A percentile compares a stretch with the other conserved stretches of the same genome.
phyloP scores from a whole-genome alignment of 202 grass and related monocot genomes.

The Zoysia matrella region DNA sequence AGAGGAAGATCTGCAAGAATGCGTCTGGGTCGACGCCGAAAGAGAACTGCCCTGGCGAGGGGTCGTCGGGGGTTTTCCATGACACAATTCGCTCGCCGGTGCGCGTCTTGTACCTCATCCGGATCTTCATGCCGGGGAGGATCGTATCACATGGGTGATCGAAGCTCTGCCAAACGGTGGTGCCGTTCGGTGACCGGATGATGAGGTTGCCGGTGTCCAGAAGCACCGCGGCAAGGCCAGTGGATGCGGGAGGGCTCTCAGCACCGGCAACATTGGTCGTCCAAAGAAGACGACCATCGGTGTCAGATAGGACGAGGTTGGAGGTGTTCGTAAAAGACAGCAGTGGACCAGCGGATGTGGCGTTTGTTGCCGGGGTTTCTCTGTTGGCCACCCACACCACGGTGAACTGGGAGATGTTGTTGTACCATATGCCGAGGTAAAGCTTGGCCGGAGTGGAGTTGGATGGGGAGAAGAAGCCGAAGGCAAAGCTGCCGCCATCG shows the following conservation, averaged over 20 bases:
- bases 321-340: conserved; percentile 18
- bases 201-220: too few relatives aligned
- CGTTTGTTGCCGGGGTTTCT: conserved; percentile 1
- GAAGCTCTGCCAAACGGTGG: too few relatives aligned
- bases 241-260: too few relatives aligned
- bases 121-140: conserved; percentile 67
- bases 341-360: neutral
- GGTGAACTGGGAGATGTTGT: too few relatives aligned
- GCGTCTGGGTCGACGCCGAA: conserved; percentile 58
- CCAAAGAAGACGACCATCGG: conserved; percentile 3
- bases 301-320: conserved; percentile 36
- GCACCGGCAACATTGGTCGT: conserved; percentile 14
- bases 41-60: conserved; percentile 53
- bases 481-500: too few relatives aligned
- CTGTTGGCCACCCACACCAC: too few relatives aligned
- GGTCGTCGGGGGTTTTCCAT: conserved; percentile 50
- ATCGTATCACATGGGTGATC: conserved; percentile 63
- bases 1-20: conserved; percentile 62
- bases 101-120: conserved; percentile 28
- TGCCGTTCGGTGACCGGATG: too few relatives aligned
- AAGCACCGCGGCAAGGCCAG: too few relatives aligned
- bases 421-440: too few relatives aligned
- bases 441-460: too few relatives aligned
- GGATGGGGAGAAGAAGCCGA: too few relatives aligned
- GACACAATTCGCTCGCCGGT: conserved; percentile 38